Base-by-base conservation (phyloP, 768 basidiomycete species). In the Nidularia sp. region DNA sequence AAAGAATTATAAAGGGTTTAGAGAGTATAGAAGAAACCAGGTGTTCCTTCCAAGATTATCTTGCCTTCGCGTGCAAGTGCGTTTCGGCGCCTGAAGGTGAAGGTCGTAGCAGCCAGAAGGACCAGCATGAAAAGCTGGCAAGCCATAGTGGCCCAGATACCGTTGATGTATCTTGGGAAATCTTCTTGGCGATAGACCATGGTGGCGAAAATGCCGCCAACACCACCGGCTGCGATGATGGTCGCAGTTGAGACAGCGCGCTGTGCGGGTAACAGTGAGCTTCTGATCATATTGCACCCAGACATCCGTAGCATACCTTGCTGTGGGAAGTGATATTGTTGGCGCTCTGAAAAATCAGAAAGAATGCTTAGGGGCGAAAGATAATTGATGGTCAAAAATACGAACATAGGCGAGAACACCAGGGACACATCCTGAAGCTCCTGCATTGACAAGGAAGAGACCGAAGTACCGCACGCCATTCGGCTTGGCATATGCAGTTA, bases 11-110 rank as follows among this genome's bases (percentile, higher is more conserved):
- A 45, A 13, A 2, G 9, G 22, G 22, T 31, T 72, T 58, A 75
- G 51, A 71, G 58, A 18, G 72, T 74, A 52, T 73, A 74, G 46
- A 66, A 64, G 56, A 74, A 74, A n/a, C 71, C 71, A 12, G 66
- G 63, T 43, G 66, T 68, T 29, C 65, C 69, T 60, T 76, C 70
- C 53, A 70, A 53, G 2, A 63, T 55, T 9, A 60, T 53, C 50
- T 64, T 63, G 13, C 70, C 70, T 55, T 70, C 66, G 8, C 64
- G 63, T 34, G 61, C 61, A 13, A 62, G 63, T 44, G 55, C 64
- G 53, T 72, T 72, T 25, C 65, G 60, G 29, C 59, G 57, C 31
- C 47, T 57, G 48, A 70, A 68, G 15, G 63, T 63, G 36, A 58
- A 58, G 10, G 66, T 62, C 12, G 67, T 69, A 12, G 62, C 25